Percentiles rank a stretch among this genome's conserved stretches.
phyloP scores from a whole-genome alignment of 2,329 filamentous ascomycete species.

The Byssochlamys sp. region DNA sequence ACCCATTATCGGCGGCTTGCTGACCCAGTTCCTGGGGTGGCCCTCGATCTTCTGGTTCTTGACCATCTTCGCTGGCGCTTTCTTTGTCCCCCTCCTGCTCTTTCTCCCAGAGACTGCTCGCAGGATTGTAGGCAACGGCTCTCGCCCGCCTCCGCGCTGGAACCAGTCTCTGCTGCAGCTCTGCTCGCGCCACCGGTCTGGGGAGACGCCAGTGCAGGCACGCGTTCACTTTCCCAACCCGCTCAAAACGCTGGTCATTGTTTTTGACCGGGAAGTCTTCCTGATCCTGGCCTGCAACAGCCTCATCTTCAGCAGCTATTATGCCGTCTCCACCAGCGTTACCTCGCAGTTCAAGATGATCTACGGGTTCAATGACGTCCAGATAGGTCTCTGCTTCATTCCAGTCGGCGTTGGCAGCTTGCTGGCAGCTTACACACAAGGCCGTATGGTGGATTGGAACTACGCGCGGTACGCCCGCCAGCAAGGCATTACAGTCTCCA shows the following conservation, averaged over 20 bases:
- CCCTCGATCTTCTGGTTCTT: slow-evolving; percentile 65
- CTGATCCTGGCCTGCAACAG: slow-evolving; percentile 2
- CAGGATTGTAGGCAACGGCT: slow-evolving; percentile 19
- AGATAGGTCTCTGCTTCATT: slow-evolving; percentile 28
- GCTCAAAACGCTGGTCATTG: not conserved
- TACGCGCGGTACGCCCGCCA: slow-evolving; percentile 57
- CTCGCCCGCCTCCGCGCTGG: slow-evolving; percentile 9
- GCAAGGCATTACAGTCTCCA: slow-evolving; percentile 52
- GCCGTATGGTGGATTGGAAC: slow-evolving; percentile 59
- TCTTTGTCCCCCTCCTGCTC: slow-evolving; percentile 21
- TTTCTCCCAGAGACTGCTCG: slow-evolving; percentile 29
- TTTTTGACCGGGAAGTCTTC: not conserved
- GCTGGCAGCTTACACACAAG: slow-evolving; percentile 28
- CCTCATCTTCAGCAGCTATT: slow-evolving; percentile 21
- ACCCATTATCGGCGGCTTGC: slow-evolving; percentile 61
- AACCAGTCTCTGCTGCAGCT: slow-evolving; percentile 6
- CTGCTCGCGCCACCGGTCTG: not conserved
- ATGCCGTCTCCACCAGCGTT: slow-evolving; percentile 22
- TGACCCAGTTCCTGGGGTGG: slow-evolving; percentile 58
- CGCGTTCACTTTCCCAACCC: too few species aligned
- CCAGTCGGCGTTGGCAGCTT: slow-evolving; percentile 19
- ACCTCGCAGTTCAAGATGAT: slow-evolving; percentile 17
- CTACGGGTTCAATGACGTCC: slow-evolving; percentile 25
- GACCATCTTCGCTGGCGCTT: slow-evolving; percentile 50
- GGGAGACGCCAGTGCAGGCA: too few species aligned